Conservation (phyloP, 306 rosid species). For the Cucumis hystrix region DNA sequence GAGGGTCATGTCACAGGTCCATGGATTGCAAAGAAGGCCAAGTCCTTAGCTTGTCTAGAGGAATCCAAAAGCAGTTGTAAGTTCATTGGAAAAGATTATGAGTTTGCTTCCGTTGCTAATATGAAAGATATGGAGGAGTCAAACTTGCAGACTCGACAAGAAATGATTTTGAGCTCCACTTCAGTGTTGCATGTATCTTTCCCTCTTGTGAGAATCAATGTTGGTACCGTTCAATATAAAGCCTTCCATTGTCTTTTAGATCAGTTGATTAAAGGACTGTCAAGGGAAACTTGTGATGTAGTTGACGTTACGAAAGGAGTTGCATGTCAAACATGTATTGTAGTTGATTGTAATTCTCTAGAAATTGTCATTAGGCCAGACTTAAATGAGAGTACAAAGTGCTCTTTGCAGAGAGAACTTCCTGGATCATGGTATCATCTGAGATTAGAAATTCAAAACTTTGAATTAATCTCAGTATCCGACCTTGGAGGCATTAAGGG, state of each 20-base stretch:
- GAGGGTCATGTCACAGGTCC: slow-evolving; percentile 79
- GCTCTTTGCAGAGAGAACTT: slow-evolving; percentile 75
- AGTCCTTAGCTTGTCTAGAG: slow-evolving; percentile 47
- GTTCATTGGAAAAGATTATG: slow-evolving; percentile 43
- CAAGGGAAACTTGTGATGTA: slow-evolving; percentile 27
- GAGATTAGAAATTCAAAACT: slow-evolving; percentile 52
- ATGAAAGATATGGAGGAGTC: slow-evolving; percentile 56
- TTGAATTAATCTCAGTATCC: slow-evolving; percentile 55
- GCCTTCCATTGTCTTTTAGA: slow-evolving; percentile 31
- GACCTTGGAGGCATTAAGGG: slow-evolving; percentile 59
- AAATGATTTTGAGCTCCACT: slow-evolving; percentile 77
- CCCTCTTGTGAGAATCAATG: slow-evolving; percentile 29
- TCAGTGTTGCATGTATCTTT: slow-evolving; percentile 35
- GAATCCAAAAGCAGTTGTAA: slow-evolving; percentile 46
- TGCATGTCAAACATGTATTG: slow-evolving; percentile 53
- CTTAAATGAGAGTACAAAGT: slow-evolving; percentile 28
- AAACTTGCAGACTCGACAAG: slow-evolving; percentile 61
- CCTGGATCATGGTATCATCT: slow-evolving; percentile 72
- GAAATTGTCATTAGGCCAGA: slow-evolving; percentile 51
- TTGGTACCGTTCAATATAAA: slow-evolving; percentile 42
- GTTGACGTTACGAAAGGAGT: slow-evolving; percentile 21
- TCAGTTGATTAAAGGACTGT: slow-evolving; percentile 41
- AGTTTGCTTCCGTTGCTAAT: slow-evolving; percentile 64
- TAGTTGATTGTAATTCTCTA: slow-evolving; percentile 44
- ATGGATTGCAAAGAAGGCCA: slow-evolving; percentile 83